Evolutionary conservation across 148 eudicot genomes (phyloP), one percentile per base, ranked within the genome.

Genomic region (Pouteria glomerata): DNA sequence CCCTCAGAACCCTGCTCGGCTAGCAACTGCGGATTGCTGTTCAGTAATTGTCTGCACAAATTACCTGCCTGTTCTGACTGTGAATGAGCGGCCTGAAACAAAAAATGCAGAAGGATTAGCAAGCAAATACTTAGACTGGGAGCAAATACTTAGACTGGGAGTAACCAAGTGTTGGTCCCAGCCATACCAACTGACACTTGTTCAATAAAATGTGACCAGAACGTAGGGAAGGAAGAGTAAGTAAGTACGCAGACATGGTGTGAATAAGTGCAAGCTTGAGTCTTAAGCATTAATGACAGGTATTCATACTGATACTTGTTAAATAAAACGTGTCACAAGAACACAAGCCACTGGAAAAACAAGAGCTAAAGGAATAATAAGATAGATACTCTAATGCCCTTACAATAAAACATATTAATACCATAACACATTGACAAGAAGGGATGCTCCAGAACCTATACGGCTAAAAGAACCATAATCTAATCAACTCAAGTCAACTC

Each of bases 11-110:
- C 72, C 72, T 85, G 91, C 48, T 86, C 87, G 23, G 80, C 72
- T 19, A 30, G 71, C 39, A 68, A 63, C 29, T 50, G 75, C 51
- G 30, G 53, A 39, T 58, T 79, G 64, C 74, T 77, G 59, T 75
- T 82, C 31, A 65, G 65, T 19, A 81, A 73, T 76, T 74, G 89
- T 71, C 70, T 68, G 85, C 88, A 82, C 50, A 87, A 58, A 66
- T 73, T 83, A 45, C 66, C 81, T 34, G 85, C 91, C 80, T 83
- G 92, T 55, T 88, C 92, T 26, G 96, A 82, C 51, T 66, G 88
- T 66, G 76, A 66, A 70, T 84, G 86, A 48, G 98, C 94, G 65
- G 78, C 92, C 89, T 83, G 78, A 73, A 64, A 60, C 56, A 42
- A 42, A 33, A 65, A 30, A 55, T 56, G 27, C 6, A 15, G 16